Evolutionary conservation across 805 yeast genomes (phyloP).

Genomic region (Sugiyamaella floridensis): DNA sequence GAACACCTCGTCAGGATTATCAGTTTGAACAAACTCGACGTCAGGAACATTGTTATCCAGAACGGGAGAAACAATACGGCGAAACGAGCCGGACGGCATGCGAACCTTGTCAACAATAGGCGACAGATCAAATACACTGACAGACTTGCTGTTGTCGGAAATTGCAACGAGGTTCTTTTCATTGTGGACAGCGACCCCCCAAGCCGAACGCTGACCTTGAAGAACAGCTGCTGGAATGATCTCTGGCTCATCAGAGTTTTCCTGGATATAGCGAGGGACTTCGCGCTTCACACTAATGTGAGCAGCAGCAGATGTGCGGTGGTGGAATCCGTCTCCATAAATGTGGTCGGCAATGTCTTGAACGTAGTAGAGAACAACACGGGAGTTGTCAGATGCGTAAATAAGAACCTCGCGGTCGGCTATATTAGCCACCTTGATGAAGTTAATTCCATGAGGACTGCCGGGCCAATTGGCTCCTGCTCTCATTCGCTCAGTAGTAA

Average conservation of each 20-base stretch:
- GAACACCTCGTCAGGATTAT: slow-evolving; percentile 23
- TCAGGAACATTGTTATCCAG: slow-evolving; percentile 53
- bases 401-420: slow-evolving; percentile 39
- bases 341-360: slow-evolving; percentile 26
- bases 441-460: slow-evolving; percentile 53
- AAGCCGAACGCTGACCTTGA: slow-evolving; percentile 35
- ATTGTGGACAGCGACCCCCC: slow-evolving; percentile 53
- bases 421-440: slow-evolving; percentile 36
- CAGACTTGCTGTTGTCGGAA: slow-evolving; percentile 48
- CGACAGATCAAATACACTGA: slow-evolving; percentile 31
- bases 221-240: slow-evolving; percentile 3
- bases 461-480: slow-evolving; percentile 45
- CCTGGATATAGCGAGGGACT: slow-evolving; percentile 17
- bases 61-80: slow-evolving; percentile 31
- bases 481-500: slow-evolving; percentile 38
- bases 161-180: slow-evolving; percentile 36
- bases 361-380: slow-evolving; percentile 33
- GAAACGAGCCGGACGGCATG: not conserved
- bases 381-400: slow-evolving; percentile 51
- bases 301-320: slow-evolving; percentile 15
- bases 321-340: not conserved
- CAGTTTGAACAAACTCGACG: slow-evolving; percentile 35
- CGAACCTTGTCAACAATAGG: not conserved
- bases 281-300: slow-evolving; percentile 2
- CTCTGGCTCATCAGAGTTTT: not conserved